Evolutionary conservation across 805 yeast species (phyloP).

Genomic region (Saturnispora kantuleensis): DNA sequence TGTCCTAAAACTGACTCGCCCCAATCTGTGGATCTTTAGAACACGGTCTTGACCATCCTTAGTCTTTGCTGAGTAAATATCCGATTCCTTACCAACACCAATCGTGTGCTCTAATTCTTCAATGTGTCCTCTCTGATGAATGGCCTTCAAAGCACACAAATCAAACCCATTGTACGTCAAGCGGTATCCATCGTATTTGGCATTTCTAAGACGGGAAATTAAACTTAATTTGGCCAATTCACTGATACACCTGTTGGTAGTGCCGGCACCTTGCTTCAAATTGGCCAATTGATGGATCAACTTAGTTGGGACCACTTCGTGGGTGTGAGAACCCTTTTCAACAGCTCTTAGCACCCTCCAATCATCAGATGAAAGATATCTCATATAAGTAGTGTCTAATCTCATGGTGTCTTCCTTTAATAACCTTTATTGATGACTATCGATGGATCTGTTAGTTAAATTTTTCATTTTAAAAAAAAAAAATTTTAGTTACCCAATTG

Average conservation of each 20-base stretch:
- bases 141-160: slow-evolving; percentile 78
- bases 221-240: slow-evolving; percentile 82
- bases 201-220: slow-evolving; percentile 71
- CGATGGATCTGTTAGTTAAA: neutral
- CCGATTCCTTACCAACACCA: slow-evolving; percentile 97
- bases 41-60: slow-evolving; percentile 54
- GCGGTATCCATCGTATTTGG: slow-evolving; percentile 91
- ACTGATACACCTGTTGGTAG: slow-evolving; percentile 68
- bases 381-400: slow-evolving; percentile 86
- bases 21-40: slow-evolving; percentile 84
- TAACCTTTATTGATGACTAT: neutral
- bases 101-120: slow-evolving; percentile 77
- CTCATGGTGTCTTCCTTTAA: slow-evolving; percentile 45
- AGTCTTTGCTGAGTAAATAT: slow-evolving; percentile 76
- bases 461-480: neutral
- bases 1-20: slow-evolving; percentile 86
- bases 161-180: slow-evolving; percentile 86
- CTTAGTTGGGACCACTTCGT: slow-evolving; percentile 87
- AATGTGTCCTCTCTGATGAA: slow-evolving; percentile 64
- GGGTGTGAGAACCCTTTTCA: slow-evolving; percentile 85
- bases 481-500: neutral
- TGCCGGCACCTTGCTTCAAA: slow-evolving; percentile 54
- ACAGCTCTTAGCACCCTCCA: slow-evolving; percentile 82
- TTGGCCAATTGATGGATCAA: slow-evolving; percentile 76
- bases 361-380: slow-evolving; percentile 86